Evolutionary conservation across 2,329 filamentous ascomycete genomes (phyloP), one percentile per base, ranked within the genome.

Genomic region (Trichoderma koningiopsis): DNA sequence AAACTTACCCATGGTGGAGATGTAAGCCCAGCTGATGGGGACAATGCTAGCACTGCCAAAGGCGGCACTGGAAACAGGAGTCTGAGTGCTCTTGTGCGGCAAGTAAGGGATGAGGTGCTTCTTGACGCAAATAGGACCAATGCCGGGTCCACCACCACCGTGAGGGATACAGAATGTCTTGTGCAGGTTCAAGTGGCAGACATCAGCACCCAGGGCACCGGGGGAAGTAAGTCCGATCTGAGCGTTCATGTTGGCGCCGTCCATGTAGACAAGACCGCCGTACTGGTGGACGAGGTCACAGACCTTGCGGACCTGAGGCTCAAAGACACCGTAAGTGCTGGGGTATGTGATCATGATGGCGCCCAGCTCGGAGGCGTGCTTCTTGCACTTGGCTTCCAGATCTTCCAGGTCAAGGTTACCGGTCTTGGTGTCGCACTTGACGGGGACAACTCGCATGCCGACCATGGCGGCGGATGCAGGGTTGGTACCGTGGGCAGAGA

Each of bases 81-180:
- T 86, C 72, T 76, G 74, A 35, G 72, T 72, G 66, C 76, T 73
- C 66, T 76, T 75, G 58, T 78, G 74, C 40, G 77, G 76, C 43
- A 97, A 86, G 84, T 90, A 94, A 6, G 89, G 88, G 7, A 87
- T 82, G 61, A 98, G 88, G 76, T 96, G 92, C 71, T 89, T 83
- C 79, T 94, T 96, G 68, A 97, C 95, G 77, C 94, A 94, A 73
- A 98, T 97, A 65, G 95, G 95, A 2, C 95, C 95, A 47, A 97
- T 93, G 75, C 95, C 95, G 11, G 95, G 95, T 19, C 95, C 95
- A 73, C 95, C 95, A 72, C 95, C 95, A 68, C 95, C 95, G 81
- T 98, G 95, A 58, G 95, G 95, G 76, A 98, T 98, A 79, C 95
- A 98, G 85, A 98, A 98, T 3, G 95, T 98, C 87, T 98, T 98